Percentiles rank a stretch among this genome's conserved stretches.
Conservation (phyloP, 108 stramenopile species). For the Cyclotella cryptica region DNA sequence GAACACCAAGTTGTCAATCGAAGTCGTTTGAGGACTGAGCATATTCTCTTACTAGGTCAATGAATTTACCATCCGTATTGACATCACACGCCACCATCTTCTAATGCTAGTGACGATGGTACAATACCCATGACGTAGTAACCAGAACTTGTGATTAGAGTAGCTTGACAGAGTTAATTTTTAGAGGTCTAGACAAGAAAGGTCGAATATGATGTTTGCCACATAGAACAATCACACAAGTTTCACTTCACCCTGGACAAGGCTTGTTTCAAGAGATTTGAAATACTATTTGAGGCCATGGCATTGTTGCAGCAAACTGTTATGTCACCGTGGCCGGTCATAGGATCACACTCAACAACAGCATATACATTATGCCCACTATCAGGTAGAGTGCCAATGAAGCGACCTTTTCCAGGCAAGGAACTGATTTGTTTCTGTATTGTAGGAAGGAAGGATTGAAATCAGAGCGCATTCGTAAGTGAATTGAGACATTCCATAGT, state of each 20-base stretch:
- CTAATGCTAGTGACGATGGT: no score
- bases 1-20: no score
- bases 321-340: constrained; percentile 58
- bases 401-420: constrained; percentile 45
- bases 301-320: constrained; percentile 82
- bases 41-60: no score
- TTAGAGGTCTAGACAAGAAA: no score
- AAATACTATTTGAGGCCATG: constrained; percentile 71
- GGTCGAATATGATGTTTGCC: no score
- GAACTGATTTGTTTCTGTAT: constrained; percentile 55
- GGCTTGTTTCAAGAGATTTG: constrained; percentile 62
- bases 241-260: constrained; percentile 15
- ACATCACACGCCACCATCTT: no score
- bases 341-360: constrained; percentile 53
- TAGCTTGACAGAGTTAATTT: no score
- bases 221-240: background rate
- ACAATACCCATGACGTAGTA: no score
- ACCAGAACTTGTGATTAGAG: no score
- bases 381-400: constrained; percentile 63
- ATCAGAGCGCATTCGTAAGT: background rate
- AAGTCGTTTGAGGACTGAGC: no score
- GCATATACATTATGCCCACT: constrained; percentile 66
- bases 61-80: no score
- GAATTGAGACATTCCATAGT: background rate
- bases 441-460: background rate